Conservation (phyloP, 106 monocot species). For the Platanthera zijinensis region DNA sequence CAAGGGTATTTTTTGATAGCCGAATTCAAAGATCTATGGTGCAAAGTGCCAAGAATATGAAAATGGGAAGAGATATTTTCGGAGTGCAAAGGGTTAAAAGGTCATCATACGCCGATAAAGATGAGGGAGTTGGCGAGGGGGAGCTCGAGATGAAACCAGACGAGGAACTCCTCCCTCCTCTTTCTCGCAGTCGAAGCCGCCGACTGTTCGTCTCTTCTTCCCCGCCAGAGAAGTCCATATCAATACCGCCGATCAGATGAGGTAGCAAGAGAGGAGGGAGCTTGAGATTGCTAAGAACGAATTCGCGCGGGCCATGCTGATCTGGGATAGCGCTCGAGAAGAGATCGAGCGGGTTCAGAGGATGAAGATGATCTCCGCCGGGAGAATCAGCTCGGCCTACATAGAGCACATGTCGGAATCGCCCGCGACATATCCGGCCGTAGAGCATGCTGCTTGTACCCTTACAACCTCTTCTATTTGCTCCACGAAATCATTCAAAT, state of each 20-base stretch:
- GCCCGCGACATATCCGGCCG: constrained; percentile 42
- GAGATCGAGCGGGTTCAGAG: constrained; percentile 69
- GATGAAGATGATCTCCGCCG: constrained; percentile 55
- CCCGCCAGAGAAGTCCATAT: too few species aligned
- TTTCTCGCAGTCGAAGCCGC: too few species aligned
- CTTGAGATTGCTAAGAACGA: constrained; percentile 70
- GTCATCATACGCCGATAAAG: too few species aligned
- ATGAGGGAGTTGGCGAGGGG: too few species aligned
- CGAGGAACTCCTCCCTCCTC: too few species aligned
- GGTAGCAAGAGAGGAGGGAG: constrained; percentile 58
- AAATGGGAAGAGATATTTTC: too few species aligned
- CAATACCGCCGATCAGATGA: constrained; percentile 51
- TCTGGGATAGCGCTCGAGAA: constrained; percentile 60
- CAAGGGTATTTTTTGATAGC: too few species aligned
- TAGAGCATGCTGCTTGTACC: background rate
- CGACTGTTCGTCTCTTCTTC: too few species aligned
- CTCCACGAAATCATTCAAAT: background rate
- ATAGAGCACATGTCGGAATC: constrained; percentile 61
- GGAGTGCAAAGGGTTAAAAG: too few species aligned
- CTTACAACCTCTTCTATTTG: background rate
- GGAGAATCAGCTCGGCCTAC: constrained; percentile 29
- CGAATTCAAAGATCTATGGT: too few species aligned
- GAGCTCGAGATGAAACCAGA: too few species aligned
- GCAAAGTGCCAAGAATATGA: too few species aligned
- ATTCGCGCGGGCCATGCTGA: constrained; percentile 56